phyloP scores from a whole-genome alignment of 2,329 filamentous ascomycete species.

The Westerdykella ornata region DNA sequence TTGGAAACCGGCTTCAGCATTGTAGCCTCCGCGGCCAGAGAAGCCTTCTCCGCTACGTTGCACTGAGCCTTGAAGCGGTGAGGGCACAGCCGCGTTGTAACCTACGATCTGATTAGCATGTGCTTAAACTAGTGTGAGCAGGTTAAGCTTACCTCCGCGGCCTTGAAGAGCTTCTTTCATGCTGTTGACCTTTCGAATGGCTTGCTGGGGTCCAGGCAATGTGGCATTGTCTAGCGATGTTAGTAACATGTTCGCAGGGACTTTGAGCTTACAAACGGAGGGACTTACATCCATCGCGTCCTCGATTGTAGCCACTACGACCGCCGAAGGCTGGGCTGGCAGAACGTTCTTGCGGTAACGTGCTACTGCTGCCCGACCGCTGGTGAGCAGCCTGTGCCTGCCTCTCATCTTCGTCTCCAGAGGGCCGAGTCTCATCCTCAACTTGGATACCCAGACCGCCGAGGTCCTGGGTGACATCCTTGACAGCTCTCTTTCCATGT shows the following conservation, averaged over 20 bases:
- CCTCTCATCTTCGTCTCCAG: constrained; percentile 27
- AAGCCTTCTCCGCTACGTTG: constrained; percentile 15
- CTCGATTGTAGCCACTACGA: constrained; percentile 30
- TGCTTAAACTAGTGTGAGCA: neutral
- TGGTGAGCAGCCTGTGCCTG: constrained; percentile 24
- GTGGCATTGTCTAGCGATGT: constrained; percentile 6
- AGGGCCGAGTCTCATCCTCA: constrained; percentile 25
- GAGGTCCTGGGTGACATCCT: constrained; percentile 25
- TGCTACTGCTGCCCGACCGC: constrained; percentile 24
- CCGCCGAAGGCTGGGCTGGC: constrained; percentile 27
- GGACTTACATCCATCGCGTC: constrained; percentile 32
- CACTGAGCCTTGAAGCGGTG: constrained; percentile 10
- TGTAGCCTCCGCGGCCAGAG: constrained; percentile 25
- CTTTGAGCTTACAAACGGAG: too few species aligned
- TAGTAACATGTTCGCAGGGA: neutral
- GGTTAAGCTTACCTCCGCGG: constrained; percentile 1
- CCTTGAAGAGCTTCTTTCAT: constrained; percentile 3
- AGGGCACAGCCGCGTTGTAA: constrained; percentile 3
- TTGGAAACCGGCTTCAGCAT: constrained; percentile 7
- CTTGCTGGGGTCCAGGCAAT: constrained; percentile 17
- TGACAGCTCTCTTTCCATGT: constrained; percentile 21
- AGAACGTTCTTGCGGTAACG: constrained; percentile 13
- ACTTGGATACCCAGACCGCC: constrained; percentile 31
- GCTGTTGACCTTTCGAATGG: neutral
- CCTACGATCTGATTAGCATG: neutral